Evolutionary conservation across 1,139 yeast genomes (phyloP).

Genomic region (Kodamaea suecica): DNA sequence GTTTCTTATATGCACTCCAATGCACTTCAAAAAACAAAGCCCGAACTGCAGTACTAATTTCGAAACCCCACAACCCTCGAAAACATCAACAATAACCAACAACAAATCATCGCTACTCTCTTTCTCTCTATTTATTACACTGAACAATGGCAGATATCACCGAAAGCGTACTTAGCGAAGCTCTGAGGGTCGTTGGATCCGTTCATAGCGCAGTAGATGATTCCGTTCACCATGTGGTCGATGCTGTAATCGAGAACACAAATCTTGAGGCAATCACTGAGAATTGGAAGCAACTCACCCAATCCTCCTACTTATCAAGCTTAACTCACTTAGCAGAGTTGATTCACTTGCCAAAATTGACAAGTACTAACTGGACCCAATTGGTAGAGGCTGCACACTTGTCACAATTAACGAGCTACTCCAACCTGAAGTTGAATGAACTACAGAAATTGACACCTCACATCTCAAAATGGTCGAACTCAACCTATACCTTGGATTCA

Average conservation of each 20-base stretch:
- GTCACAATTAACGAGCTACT: too few relatives aligned
- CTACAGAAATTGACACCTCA: too few relatives aligned
- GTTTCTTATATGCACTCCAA: too few relatives aligned
- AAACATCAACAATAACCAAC: background rate
- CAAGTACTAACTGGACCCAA: too few relatives aligned
- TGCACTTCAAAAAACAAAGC: background rate
- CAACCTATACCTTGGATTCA: constrained; percentile 1
- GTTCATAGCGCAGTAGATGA: background rate
- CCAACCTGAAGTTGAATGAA: too few relatives aligned
- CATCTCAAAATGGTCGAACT: background rate
- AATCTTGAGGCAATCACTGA: background rate
- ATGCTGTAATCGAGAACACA: background rate
- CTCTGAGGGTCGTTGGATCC: background rate
- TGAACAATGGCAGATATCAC: background rate
- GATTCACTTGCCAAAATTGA: too few relatives aligned
- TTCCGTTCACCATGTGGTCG: background rate
- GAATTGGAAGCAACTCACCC: background rate
- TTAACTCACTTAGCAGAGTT: too few relatives aligned
- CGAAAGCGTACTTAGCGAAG: background rate
- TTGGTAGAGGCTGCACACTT: too few relatives aligned
- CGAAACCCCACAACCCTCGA: background rate
- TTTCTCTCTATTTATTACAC: too few relatives aligned
- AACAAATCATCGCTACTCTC: background rate
- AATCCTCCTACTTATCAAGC: too few relatives aligned
- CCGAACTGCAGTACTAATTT: too few relatives aligned